Base-by-base conservation (phyloP, 371 early-diverging fungal species). In the Gilbertella persicaria region DNA sequence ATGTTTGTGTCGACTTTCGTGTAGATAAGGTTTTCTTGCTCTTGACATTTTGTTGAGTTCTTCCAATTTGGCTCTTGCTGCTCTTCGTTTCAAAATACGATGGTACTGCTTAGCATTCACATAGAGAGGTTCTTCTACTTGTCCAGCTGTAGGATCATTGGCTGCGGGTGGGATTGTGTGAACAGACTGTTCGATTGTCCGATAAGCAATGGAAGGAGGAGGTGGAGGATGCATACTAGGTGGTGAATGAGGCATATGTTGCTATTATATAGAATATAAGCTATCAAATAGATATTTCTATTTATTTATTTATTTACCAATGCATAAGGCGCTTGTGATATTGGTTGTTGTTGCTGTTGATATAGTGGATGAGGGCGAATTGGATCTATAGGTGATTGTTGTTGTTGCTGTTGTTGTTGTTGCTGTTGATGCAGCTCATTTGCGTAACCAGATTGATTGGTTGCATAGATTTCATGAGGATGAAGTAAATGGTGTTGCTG, bases 1-100 rank as follows among this genome's bases (percentile, higher is more conserved):
- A 75, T 97, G 97, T 60, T 85, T 86, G 71, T 97, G 97, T 50
- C 97, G 76, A 49, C 92, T 91, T 73, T 97, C 97, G 73, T 97
- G 97, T 30, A 93, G 77, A 72, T 95, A 97, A 36, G 86, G 83
- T 71, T 86, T 85, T 26, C 82, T 70, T 39, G 74, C 71, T 51
- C 73, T 74, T 4, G 79, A 50, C 17, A 79, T 50, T 45, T 73
- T 69, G 59, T 76, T 78, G 46, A 76, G 71, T 23, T 81, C 84
- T 43, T 86, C 87, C 13, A 81, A 58, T 47, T 63, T 67, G 17
- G 84, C 78, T 17, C 91, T 71, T 12, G 89, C 89, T 45, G 84
- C 88, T 62, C 93, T 65, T 26, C 93, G 78, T 58, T 93, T 93
- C 47, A 92, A 70, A 50, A 97, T 97, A 25, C 92, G 86, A 62